Evolutionary conservation across 225 moss, liverwort and hornwort genomes (phyloP), one percentile per base, ranked within the genome.

Genomic region (Bryoerythrophyllum caledonicum): DNA sequence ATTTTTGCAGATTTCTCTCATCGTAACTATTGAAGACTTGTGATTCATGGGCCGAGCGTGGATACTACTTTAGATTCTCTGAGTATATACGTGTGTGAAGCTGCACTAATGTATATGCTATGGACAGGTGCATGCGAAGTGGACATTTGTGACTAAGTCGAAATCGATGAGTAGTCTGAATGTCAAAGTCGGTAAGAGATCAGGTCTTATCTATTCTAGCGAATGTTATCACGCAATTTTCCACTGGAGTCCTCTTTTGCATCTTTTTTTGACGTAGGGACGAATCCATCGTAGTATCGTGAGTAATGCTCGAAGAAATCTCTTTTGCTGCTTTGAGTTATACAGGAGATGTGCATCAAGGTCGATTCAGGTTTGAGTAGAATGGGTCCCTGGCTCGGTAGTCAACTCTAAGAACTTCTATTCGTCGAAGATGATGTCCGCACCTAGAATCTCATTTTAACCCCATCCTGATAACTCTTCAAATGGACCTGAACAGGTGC

Each of bases 51-150:
- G 67, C 67, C 23, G 57, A 44, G 46, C 17, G 59, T 58, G 44
- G 13, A 59, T 58, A 46, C 28, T 72, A 21, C 8, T 48, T 13
- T 57, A 59, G 67, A 48, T 66, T 44, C 43, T 30, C 23, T 58
- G 27, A 10, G 17, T 32, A 32, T 12, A 46, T 59, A 28, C 59
- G 48, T 57, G 10, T 65, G 20, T 75, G 30, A 41, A 56, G 30
- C 10, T 44, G 17, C 32, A 34, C 46, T 67, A n/a, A 67, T 35
- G 3, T 21, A 41, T 71, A 54, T 78, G 21, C 40, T 62, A 23
- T 71, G 54, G 62, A 51, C 55, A 94, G 93, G 93, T 94, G 78
- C 93, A 94, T 80, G 91, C 85, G 68, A 88, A 83, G 79, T 94
- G 93, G 93, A 85, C 61, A 20, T 88, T 94, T 52, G 77, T 82